phyloP scores from a whole-genome alignment of 2,329 filamentous ascomycete genomes.

The Fusarium euwallaceae region DNA sequence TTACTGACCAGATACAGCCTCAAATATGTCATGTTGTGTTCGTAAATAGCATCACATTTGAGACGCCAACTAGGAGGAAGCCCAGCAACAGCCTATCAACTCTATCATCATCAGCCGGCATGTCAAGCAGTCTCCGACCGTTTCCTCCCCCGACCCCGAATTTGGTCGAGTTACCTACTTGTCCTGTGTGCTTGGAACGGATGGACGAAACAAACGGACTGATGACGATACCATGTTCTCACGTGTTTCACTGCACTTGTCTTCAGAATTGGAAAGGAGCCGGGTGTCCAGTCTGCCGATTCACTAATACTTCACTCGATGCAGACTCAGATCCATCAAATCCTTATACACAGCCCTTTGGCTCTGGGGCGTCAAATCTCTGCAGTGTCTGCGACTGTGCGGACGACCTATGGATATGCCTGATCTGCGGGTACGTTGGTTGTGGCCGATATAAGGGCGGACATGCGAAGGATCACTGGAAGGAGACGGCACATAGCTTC shows the following conservation, averaged over 20 bases:
- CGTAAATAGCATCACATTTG: constrained; percentile 90
- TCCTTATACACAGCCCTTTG: constrained; percentile 68
- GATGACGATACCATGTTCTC: constrained; percentile 95
- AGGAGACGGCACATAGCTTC: constrained; percentile 89
- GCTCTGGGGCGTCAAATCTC: constrained; percentile 73
- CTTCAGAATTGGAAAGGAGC: constrained; percentile 95
- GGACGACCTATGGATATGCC: constrained; percentile 92
- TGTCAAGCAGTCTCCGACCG: constrained; percentile 65
- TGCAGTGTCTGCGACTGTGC: constrained; percentile 86
- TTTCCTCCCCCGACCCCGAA: constrained; percentile 81
- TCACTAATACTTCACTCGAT: constrained; percentile 70
- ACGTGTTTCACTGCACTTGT: constrained; percentile 97
- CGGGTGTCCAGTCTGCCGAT: constrained; percentile 94
- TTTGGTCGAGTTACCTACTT: constrained; percentile 92
- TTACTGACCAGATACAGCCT: constrained; percentile 63
- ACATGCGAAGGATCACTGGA: constrained; percentile 94
- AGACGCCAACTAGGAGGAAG: constrained; percentile 67
- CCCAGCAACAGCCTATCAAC: constrained; percentile 71
- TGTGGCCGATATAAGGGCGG: constrained; percentile 95
- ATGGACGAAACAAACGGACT: constrained; percentile 98
- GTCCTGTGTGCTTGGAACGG: constrained; percentile 93
- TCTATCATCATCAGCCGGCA: constrained; percentile 58
- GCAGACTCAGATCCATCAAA: constrained; percentile 60
- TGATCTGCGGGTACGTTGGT: constrained; percentile 92
- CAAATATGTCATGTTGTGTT: constrained; percentile 97